Evolutionary conservation across 345 rosid genomes (phyloP).

Genomic region (Mercurialis annua): DNA sequence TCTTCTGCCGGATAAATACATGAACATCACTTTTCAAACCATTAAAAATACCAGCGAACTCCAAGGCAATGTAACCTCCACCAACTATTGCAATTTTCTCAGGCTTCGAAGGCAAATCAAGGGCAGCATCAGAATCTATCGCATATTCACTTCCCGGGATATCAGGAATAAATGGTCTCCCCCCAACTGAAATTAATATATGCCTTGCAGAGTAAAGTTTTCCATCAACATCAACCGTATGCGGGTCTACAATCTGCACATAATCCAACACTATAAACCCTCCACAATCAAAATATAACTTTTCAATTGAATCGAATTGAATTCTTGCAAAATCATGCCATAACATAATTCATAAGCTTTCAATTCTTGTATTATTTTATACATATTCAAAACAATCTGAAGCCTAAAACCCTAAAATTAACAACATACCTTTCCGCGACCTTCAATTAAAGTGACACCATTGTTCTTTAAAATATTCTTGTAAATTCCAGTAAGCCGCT

Average conservation of each 20-base stretch:
- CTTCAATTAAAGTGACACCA: slow-evolving; percentile 71
- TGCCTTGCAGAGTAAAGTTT: slow-evolving; percentile 65
- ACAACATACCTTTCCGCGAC: slow-evolving; percentile 99
- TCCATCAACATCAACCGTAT: slow-evolving; percentile 84
- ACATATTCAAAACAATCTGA: too few species aligned
- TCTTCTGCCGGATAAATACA: slow-evolving; percentile 88
- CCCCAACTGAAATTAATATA: slow-evolving; percentile 84
- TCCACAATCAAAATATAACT: background rate
- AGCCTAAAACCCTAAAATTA: background rate
- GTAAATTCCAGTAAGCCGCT: slow-evolving; percentile 82
- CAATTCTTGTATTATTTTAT: too few species aligned
- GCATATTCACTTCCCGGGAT: slow-evolving; percentile 83
- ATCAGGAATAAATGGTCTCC: slow-evolving; percentile 84
- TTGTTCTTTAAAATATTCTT: slow-evolving; percentile 70
- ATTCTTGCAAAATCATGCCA: background rate
- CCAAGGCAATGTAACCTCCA: slow-evolving; percentile 87
- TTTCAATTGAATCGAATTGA: background rate
- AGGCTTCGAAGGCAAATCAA: slow-evolving; percentile 86
- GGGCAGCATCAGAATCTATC: slow-evolving; percentile 94
- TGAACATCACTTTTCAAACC: slow-evolving; percentile 82
- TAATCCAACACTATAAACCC: background rate
- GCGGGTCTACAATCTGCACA: slow-evolving; percentile 72
- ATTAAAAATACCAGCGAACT: slow-evolving; percentile 89
- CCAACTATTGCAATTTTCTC: slow-evolving; percentile 81
- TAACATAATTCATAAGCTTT: background rate